Evolutionary conservation across 2,329 filamentous ascomycete genomes (phyloP), one percentile per base, ranked within the genome.

Genomic region (Fusarium subglutinans): DNA sequence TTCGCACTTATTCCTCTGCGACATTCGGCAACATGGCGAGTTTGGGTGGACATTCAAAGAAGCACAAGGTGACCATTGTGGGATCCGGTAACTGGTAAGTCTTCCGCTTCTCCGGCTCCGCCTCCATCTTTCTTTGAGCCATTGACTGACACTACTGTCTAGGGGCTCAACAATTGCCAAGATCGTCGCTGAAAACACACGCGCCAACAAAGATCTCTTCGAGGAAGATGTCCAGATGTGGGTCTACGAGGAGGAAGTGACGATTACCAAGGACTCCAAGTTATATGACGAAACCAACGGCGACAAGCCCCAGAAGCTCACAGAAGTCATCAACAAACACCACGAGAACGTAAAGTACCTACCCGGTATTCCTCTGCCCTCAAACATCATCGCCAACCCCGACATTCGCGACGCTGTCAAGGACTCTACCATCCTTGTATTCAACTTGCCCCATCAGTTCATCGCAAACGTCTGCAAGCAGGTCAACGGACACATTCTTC

Each of bases 311-410:
- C 93, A 96, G 82, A 98, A 98, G 85, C 91, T 99, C 82, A 98
- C 96, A 13, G 83, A 90, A 58, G 84, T 99, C 77, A 98, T 99
- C 90, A 99, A 99, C 87, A 89, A 88, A 50, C 85, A 93, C 79
- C 95, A 98, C 85, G 96, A 99, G 86, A 99, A 99, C 84, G 89
- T 98, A 86, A 99, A 98, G 85, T 99, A 99, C 85, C 92, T 99
- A 15, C 94, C 96, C n/a, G 91, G 91, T 78, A 93, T 99, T 80
- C 86, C 88, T 38, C 90, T 99, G 5, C 96, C 96, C 8, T 79
- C 87, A 70, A 99, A 99, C 82, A 86, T 98, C 65, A 84, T 95
- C 77, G 95, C 95, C 77, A 96, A 96, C 82, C 92, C 95, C 24
- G 93, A 94, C 35, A 86, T 97, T 63, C 86, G 90, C 71, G 93